Evolutionary conservation across 768 basidiomycete genomes (phyloP).

Genomic region (Calocera cornea): DNA sequence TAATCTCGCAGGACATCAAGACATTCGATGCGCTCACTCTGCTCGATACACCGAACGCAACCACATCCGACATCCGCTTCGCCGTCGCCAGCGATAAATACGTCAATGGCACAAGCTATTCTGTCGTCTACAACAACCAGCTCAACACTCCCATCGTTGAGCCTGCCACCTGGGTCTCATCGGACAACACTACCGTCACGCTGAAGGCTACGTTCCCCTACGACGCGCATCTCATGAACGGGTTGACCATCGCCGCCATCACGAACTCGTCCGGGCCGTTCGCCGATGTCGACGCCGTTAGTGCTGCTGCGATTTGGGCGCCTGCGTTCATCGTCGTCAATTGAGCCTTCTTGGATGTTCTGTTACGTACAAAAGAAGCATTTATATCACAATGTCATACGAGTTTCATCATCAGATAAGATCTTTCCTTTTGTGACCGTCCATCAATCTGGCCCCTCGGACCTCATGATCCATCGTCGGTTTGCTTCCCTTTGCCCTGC

Average conservation of each 20-base stretch:
- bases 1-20: not conserved
- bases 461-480: too few species aligned
- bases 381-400: not conserved
- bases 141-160: not conserved
- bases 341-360: not conserved
- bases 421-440: too few species aligned
- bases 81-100: not conserved
- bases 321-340: not conserved
- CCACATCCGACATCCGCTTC: not conserved
- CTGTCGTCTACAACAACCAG: not conserved
- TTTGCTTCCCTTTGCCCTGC: too few species aligned
- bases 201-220: not conserved
- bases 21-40: conserved; percentile 1
- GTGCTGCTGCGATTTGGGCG: not conserved
- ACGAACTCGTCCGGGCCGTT: not conserved
- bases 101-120: not conserved
- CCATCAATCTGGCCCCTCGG: too few species aligned
- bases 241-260: not conserved
- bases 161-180: not conserved
- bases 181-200: not conserved
- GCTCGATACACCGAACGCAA: not conserved
- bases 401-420: not conserved
- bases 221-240: not conserved
- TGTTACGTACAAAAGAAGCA: not conserved
- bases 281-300: not conserved